Evolutionary conservation across 805 yeast species (phyloP).

Genomic region (Saccharomyces jurei): DNA sequence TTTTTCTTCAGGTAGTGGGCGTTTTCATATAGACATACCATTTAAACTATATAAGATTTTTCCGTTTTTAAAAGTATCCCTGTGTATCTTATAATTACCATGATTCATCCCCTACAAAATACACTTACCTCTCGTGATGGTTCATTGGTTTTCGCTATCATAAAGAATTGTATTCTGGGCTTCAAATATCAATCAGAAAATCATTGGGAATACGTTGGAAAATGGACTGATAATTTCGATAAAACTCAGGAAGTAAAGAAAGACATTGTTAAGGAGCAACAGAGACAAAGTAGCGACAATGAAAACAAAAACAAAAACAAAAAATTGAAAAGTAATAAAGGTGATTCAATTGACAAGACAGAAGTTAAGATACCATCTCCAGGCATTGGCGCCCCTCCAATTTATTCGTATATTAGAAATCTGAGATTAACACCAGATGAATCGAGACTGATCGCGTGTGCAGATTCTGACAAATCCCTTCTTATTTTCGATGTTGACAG

Average conservation of each 20-base stretch:
- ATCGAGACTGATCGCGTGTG: slow-evolving; percentile 51
- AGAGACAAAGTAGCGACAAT: slow-evolving; percentile 25
- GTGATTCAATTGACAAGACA: slow-evolving; percentile 45
- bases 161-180: slow-evolving; percentile 52
- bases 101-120: slow-evolving; percentile 70
- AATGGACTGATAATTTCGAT: slow-evolving; percentile 57
- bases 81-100: slow-evolving; percentile 5
- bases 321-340: slow-evolving; percentile 30
- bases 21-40: background rate
- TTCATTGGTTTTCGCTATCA: slow-evolving; percentile 44
- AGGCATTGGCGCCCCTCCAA: slow-evolving; percentile 62
- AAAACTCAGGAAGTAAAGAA: slow-evolving; percentile 35
- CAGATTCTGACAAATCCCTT: slow-evolving; percentile 79
- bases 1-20: background rate
- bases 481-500: slow-evolving; percentile 43
- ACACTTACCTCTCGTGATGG: slow-evolving; percentile 40
- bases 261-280: slow-evolving; percentile 37
- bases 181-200: slow-evolving; percentile 29
- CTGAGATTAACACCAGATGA: slow-evolving; percentile 48
- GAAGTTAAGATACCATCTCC: slow-evolving; percentile 51
- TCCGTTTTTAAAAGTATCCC: background rate
- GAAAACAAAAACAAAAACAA: slow-evolving; percentile 25
- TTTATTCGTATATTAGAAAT: slow-evolving; percentile 60
- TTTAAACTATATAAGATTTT: background rate
- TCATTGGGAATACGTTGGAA: slow-evolving; percentile 36